Evolutionary conservation across 2,329 filamentous ascomycete genomes (phyloP).

Genomic region (Sarocladiaceae sp.): DNA sequence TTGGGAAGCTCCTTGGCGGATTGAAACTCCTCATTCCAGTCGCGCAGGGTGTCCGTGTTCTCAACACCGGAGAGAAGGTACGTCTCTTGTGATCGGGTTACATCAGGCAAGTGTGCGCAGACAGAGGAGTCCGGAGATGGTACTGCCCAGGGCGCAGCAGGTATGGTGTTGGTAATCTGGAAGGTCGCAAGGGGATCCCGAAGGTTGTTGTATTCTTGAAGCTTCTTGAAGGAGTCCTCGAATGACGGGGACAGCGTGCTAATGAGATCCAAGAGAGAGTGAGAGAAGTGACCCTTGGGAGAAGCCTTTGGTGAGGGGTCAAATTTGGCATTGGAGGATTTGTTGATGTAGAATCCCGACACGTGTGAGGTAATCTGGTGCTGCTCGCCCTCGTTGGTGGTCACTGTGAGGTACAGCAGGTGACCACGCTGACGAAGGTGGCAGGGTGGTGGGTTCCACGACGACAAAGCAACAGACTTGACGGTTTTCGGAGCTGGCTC

Average conservation of each 20-base stretch:
- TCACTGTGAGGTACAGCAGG: conserved; percentile 81
- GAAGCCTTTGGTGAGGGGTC: conserved; percentile 76
- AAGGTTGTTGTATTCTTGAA: conserved; percentile 79
- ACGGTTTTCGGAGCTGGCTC: conserved; percentile 78
- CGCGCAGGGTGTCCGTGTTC: conserved; percentile 86
- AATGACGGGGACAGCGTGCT: conserved; percentile 79
- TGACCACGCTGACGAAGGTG: conserved; percentile 88
- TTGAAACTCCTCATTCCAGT: conserved; percentile 99
- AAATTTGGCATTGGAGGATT: conserved; percentile 90
- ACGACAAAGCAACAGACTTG: conserved; percentile 79
- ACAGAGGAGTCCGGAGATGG: conserved; percentile 58
- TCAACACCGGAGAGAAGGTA: conserved; percentile 87
- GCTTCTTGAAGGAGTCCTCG: conserved; percentile 62
- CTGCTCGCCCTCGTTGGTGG: conserved; percentile 91
- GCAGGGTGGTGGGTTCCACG: conserved; percentile 95
- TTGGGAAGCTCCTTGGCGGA: conserved; percentile 91
- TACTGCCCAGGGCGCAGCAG: conserved; percentile 87
- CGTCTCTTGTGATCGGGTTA: conserved; percentile 86
- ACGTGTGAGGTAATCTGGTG: conserved; percentile 90
- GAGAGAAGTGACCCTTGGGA: conserved; percentile 71
- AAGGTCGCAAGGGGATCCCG: conserved; percentile 88
- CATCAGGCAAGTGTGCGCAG: conserved; percentile 70
- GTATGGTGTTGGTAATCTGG: conserved; percentile 91
- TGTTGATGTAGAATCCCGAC: conserved; percentile 95
- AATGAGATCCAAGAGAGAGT: conserved; percentile 81